phyloP scores from a whole-genome alignment of 1,284 basidiomycete species.

The Pseudozyma tsukubaensis region DNA sequence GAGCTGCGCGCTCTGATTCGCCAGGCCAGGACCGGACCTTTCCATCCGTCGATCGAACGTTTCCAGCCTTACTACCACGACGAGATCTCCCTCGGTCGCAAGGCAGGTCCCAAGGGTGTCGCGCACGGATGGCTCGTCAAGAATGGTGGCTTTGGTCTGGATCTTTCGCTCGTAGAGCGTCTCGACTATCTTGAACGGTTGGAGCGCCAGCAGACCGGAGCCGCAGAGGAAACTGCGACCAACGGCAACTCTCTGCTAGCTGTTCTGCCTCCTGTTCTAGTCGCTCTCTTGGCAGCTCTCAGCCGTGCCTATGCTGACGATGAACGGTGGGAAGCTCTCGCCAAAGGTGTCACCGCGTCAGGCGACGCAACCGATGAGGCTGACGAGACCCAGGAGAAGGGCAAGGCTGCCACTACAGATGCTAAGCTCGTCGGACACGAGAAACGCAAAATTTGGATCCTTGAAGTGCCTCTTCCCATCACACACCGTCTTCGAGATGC shows the following conservation, averaged over 20 bases:
- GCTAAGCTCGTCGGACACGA: constrained; percentile 72
- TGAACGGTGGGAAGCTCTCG: constrained; percentile 48
- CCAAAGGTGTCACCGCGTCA: constrained; percentile 10
- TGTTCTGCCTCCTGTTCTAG: constrained; percentile 79
- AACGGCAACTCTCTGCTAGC: constrained; percentile 34
- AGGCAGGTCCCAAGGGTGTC: constrained; percentile 21
- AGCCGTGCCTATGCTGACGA: constrained; percentile 76
- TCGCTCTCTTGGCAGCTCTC: constrained; percentile 77
- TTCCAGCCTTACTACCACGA: constrained; percentile 68
- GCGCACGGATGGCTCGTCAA: constrained; percentile 46
- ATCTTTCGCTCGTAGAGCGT: constrained; percentile 53
- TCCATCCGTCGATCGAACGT: constrained; percentile 58
- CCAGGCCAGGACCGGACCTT: constrained; percentile 58
- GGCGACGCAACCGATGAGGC: constrained; percentile 3
- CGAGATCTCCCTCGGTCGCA: constrained; percentile 54
- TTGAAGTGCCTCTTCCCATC: constrained; percentile 77
- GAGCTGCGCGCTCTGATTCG: constrained; percentile 52
- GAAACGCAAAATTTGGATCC: constrained; percentile 90
- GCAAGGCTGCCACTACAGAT: constrained; percentile 9
- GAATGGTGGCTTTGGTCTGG: constrained; percentile 64
- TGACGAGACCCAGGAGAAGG: neutral
- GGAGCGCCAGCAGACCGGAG: constrained; percentile 31
- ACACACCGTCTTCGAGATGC: constrained; percentile 85
- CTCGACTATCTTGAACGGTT: constrained; percentile 53
- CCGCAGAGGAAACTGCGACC: neutral